Percentiles rank a stretch among this genome's conserved stretches.
Conservation (phyloP, 352 stramenopile species). For the Pythium folliculosum region DNA sequence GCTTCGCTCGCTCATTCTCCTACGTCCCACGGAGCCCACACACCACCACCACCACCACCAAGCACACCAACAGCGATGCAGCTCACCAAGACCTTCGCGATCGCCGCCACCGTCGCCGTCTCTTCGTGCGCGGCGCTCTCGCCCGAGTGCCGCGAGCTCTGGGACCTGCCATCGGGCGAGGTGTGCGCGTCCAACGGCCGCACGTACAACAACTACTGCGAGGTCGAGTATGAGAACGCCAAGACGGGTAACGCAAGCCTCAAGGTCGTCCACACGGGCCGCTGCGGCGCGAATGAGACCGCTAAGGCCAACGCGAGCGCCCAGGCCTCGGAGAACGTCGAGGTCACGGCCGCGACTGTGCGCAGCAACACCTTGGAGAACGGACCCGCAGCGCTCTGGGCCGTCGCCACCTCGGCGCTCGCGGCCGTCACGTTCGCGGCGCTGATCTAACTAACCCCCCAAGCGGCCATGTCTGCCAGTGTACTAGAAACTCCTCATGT, state of each 20-base stretch:
- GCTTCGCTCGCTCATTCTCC: not conserved
- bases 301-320: too few species aligned
- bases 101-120: not conserved
- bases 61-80: constrained; percentile 1
- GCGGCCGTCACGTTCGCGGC: constrained; percentile 5
- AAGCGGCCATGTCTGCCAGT: too few species aligned
- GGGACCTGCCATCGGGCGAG: constrained; percentile 13
- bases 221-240: constrained; percentile 36
- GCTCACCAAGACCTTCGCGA: not conserved
- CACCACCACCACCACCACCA: not conserved
- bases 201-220: constrained; percentile 53
- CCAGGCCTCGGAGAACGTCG: not conserved
- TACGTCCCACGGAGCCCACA: not conserved
- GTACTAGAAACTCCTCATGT: not conserved
- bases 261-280: constrained; percentile 22
- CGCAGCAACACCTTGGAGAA: not conserved
- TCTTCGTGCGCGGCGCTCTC: constrained; percentile 4
- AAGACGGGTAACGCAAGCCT: constrained; percentile 28
- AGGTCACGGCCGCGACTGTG: not conserved
- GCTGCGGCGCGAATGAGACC: not conserved
- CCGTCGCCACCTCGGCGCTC: constrained; percentile 3
- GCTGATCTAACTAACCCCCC: not conserved
- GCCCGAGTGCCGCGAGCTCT: constrained; percentile 34
- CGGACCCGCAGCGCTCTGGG: constrained; percentile 10
- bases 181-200: constrained; percentile 50